Evolutionary conservation across 805 yeast genomes (phyloP), one percentile per base, ranked within the genome.

Genomic region (Ogataea neopini): DNA sequence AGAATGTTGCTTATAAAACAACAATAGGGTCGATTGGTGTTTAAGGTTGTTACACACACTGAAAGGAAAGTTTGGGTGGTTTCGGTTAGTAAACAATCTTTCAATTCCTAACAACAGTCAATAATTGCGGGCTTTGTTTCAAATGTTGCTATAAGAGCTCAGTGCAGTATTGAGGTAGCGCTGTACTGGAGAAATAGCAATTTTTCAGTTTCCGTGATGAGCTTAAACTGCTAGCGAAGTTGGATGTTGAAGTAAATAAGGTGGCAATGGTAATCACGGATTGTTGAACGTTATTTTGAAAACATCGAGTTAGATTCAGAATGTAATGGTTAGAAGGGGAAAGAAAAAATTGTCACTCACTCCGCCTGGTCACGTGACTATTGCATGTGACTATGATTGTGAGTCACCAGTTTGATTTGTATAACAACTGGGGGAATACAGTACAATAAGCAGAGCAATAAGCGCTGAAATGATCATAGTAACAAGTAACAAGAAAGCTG

Each of bases 281-380:
- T 5, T 22, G 25, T 22, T 22, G 25, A 8, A 6, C 8, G 25
- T 22, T 22, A 22, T 32, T 32, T 32, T 32, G 17, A 32, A 36
- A 36, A 36, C 40, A 38, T 38, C 32, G 41, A 38, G 33, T 10
- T 29, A 25, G 41, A 15, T 38, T 38, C 17, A 37, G 41, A 38
- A 38, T 38, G 41, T 38, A 38, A 32, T 38, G 32, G 25, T 23
- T 26, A 38, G 41, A 38, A 38, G 26, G 41, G 41, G 41, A 38
- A 32, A 38, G 41, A 38, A 38, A 38, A 38, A 38, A 38, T 38
- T 38, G 30, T 38, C 33, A 25, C 20, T 22, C 25, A n/a, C 41
- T 38, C 41, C 41, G 41, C 41, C 41, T 17, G 30, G 25, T 19
- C 38, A 35, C 26, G 38, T 35, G 38, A 35, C 22, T n/a, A n/a